Evolutionary conservation across 2,329 filamentous ascomycete genomes (phyloP).

Genomic region (Trichoderma afroharzianum): DNA sequence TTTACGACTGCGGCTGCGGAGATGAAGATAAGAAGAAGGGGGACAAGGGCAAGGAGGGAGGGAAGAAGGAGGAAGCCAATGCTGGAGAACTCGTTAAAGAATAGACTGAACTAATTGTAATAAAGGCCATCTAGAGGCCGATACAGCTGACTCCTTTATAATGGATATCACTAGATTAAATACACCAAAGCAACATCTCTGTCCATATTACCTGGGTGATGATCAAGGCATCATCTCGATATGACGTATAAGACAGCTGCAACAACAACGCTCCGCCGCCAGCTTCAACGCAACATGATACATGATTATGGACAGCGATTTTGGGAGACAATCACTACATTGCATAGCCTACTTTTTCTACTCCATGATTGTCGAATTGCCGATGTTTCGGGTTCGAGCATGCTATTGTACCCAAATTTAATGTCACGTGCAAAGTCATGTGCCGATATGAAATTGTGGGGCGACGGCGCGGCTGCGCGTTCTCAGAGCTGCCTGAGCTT

Average conservation of each 20-base stretch:
- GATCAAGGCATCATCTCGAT: not conserved
- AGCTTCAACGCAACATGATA: not conserved
- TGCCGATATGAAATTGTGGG: not conserved
- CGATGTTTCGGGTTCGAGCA: too few relatives aligned
- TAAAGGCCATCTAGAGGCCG: not conserved
- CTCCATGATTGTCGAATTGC: not conserved
- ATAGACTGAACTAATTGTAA: not conserved
- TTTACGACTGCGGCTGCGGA: slow-evolving; percentile 69
- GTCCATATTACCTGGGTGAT: not conserved
- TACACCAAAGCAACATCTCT: not conserved
- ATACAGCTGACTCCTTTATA: not conserved
- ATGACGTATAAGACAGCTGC: not conserved
- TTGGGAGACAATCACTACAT: not conserved
- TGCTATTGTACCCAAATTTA: too few relatives aligned
- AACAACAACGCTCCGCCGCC: not conserved
- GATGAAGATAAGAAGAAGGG: slow-evolving; percentile 53
- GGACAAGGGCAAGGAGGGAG: slow-evolving; percentile 26
- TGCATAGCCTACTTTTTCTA: accelerated
- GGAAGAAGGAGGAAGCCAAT: slow-evolving; percentile 26
- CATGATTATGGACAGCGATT: accelerated
- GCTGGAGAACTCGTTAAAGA: slow-evolving; percentile 26
- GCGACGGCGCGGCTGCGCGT: slow-evolving; percentile 37
- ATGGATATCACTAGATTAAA: too few relatives aligned
- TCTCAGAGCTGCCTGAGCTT: slow-evolving; percentile 46
- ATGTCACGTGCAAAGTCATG: slow-evolving; percentile 10